phyloP scores from a whole-genome alignment of 106 monocot genomes.

The Platanthera zijinensis region DNA sequence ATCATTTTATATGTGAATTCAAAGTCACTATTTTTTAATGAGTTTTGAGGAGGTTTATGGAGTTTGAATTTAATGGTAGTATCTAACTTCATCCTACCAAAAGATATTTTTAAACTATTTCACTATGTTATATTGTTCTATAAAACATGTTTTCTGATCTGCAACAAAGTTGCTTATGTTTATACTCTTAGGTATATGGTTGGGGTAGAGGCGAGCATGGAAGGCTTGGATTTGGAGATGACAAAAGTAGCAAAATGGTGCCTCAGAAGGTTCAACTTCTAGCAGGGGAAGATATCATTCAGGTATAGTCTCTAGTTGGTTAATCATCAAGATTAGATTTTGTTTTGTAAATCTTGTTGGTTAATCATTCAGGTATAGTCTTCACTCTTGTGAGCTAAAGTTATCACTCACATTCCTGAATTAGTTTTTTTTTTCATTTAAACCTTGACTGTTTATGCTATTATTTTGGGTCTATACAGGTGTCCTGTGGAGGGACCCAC shows the following conservation, averaged over 20 bases:
- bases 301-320: constrained; percentile 33
- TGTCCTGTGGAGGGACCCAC: constrained; percentile 98
- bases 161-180: background rate
- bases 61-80: too few relatives aligned
- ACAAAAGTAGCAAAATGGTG: constrained; percentile 99
- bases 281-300: constrained; percentile 67
- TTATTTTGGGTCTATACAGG: constrained; percentile 25
- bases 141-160: too few relatives aligned
- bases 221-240: constrained; percentile 99
- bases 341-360: background rate
- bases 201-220: constrained; percentile 99
- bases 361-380: constrained; percentile 69
- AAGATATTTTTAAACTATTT: too few relatives aligned
- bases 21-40: too few relatives aligned
- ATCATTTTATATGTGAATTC: too few relatives aligned
- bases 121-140: too few relatives aligned
- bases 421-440: background rate
- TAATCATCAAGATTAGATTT: background rate
- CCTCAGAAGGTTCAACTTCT: constrained; percentile 91
- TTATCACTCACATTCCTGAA: background rate
- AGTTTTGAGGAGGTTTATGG: too few relatives aligned
- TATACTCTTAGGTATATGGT: constrained; percentile 70
- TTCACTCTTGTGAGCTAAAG: background rate
- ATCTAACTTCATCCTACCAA: too few relatives aligned
- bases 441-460: background rate